These are phyloP conservation scores for Diutina ranongensis DNA, from an alignment of 1,139 yeast genomes.

Conservation along the genomic window DNA sequence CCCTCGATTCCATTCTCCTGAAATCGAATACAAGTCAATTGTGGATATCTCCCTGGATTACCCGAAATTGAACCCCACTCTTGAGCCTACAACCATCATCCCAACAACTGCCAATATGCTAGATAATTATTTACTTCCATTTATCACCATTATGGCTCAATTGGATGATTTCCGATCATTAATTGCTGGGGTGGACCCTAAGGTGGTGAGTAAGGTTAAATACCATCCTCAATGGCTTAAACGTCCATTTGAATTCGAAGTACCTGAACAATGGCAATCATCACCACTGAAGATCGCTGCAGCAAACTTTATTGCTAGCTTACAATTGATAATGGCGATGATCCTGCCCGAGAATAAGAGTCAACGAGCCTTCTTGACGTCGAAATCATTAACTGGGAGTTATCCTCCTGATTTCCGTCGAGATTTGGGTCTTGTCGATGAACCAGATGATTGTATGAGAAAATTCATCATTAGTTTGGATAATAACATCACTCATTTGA, in stretches of 20 bases:
- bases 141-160: neutral
- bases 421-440: neutral
- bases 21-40: neutral
- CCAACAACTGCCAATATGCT: neutral
- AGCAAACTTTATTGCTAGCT: neutral
- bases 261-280: neutral
- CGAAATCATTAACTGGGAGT: neutral
- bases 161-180: neutral
- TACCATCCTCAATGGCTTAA: neutral
- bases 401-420: slow-evolving; percentile 4
- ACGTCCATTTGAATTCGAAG: neutral
- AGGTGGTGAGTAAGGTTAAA: neutral
- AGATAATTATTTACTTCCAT: neutral
- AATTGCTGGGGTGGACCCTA: neutral
- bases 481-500: neutral
- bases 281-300: neutral
- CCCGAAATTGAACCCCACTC: neutral
- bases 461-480: neutral
- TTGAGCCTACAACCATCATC: neutral
- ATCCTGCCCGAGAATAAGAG: neutral
- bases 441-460: neutral
- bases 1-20: neutral
- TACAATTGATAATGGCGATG: neutral
- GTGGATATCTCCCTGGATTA: neutral
- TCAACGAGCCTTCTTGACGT: neutral